Conservation (phyloP, 1,284 basidiomycete genomes). For the Apiotrichum gracile region DNA sequence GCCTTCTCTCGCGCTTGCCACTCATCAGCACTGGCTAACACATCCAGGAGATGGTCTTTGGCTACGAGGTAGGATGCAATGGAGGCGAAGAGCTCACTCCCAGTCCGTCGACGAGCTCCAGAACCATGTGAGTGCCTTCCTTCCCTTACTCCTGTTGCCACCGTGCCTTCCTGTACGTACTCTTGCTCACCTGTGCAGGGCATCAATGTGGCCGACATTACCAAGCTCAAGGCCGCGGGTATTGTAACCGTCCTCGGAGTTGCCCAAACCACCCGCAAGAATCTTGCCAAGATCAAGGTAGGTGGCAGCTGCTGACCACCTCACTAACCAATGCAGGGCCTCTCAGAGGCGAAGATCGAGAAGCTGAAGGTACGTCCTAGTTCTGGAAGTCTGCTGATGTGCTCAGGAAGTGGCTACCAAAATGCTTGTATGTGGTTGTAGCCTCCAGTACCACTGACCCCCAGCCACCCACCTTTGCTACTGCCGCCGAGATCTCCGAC, state of each 20-base stretch:
- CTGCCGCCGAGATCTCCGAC: conserved; percentile 80
- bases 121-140: conserved; percentile 59
- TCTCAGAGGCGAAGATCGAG: conserved; percentile 72
- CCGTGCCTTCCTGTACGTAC: background rate
- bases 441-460: background rate
- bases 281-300: conserved; percentile 86
- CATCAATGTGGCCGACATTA: conserved; percentile 87
- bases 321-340: conserved; percentile 22
- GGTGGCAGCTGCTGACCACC: conserved; percentile 5
- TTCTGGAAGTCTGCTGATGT: background rate
- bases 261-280: conserved; percentile 66
- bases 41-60: conserved; percentile 9
- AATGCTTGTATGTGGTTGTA: conserved; percentile 59
- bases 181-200: conserved; percentile 53
- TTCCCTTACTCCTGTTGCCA: background rate
- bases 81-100: background rate
- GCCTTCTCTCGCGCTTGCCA: too few species aligned
- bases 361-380: conserved; percentile 69
- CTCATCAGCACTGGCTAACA: background rate
- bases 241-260: conserved; percentile 52
- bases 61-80: conserved; percentile 14
- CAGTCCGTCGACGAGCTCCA: conserved; percentile 83
- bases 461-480: conserved; percentile 79
- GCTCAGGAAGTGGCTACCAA: conserved; percentile 75
- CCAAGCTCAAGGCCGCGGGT: conserved; percentile 71